Percentiles rank a stretch among this genome's conserved stretches.
Evolutionary conservation across 83 land plant species (phyloP).

Genomic region (Picea abies): DNA sequence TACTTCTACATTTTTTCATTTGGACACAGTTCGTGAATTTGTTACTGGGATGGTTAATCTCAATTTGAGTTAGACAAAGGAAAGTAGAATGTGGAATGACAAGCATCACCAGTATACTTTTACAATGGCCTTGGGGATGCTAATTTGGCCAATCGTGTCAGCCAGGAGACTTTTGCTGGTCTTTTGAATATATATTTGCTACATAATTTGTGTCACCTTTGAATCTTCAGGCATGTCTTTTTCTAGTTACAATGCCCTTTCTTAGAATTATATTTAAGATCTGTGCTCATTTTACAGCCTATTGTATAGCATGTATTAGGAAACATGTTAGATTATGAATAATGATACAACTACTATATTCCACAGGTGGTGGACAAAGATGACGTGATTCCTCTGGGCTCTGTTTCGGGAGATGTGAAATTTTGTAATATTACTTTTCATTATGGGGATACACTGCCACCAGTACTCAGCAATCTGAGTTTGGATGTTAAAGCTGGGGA

Average conservation of each 20-base stretch:
- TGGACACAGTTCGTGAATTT: too few relatives aligned
- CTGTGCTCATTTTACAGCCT: background rate
- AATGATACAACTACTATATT: background rate
- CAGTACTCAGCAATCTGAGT: constrained; percentile 59
- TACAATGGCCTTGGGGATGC: background rate
- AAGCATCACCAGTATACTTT: background rate
- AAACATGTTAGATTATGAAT: too few relatives aligned
- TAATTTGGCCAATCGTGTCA: background rate
- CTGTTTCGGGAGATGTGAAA: constrained; percentile 72
- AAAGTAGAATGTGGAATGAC: background rate
- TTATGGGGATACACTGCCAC: constrained; percentile 55
- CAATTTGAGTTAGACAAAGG: background rate
- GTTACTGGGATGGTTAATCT: too few relatives aligned
- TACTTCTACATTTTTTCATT: too few relatives aligned
- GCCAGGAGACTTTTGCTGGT: background rate
- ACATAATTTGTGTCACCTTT: background rate
- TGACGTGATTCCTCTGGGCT: constrained; percentile 38
- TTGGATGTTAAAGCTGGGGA: constrained; percentile 83
- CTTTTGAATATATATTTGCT: background rate
- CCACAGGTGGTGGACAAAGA: constrained; percentile 62
- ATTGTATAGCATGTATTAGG: too few relatives aligned
- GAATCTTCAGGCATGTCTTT: background rate
- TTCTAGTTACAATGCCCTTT: background rate
- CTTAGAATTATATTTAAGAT: background rate
- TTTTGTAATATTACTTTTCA: constrained; percentile 67